A percentile compares a stretch with the other conserved stretches of the same genome.
phyloP scores from a whole-genome alignment of 2,329 filamentous ascomycete genomes.

The Aspergillus luchuensis region DNA sequence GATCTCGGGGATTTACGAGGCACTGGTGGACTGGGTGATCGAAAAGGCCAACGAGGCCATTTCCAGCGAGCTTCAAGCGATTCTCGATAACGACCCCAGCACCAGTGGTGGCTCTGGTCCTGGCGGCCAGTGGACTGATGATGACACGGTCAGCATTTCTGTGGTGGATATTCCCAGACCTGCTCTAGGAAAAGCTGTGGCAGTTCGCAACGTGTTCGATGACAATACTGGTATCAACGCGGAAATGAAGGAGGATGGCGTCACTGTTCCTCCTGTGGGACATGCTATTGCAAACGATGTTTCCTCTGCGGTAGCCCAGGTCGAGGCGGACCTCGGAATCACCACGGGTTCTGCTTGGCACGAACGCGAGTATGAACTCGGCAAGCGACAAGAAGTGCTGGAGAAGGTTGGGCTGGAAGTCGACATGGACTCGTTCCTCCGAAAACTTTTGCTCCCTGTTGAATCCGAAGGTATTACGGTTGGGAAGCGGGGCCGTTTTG shows the following conservation, averaged over 20 bases:
- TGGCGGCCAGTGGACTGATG: slow-evolving; percentile 67
- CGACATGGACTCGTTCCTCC: slow-evolving; percentile 80
- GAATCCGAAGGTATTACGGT: slow-evolving; percentile 77
- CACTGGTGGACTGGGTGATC: slow-evolving; percentile 93
- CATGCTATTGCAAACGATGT: slow-evolving; percentile 85
- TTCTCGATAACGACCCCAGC: slow-evolving; percentile 65
- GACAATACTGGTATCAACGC: slow-evolving; percentile 89
- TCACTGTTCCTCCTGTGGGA: slow-evolving; percentile 72
- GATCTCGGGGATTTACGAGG: slow-evolving; percentile 87
- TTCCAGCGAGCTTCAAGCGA: slow-evolving; percentile 68
- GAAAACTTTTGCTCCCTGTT: slow-evolving; percentile 76
- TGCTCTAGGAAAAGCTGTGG: slow-evolving; percentile 80
- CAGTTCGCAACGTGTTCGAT: slow-evolving; percentile 88
- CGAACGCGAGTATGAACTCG: slow-evolving; percentile 75
- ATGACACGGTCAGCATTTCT: slow-evolving; percentile 85
- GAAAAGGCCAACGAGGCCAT: slow-evolving; percentile 86
- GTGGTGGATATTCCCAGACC: slow-evolving; percentile 83
- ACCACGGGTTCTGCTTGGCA: slow-evolving; percentile 66
- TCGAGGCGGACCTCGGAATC: slow-evolving; percentile 77
- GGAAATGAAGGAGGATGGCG: slow-evolving; percentile 95
- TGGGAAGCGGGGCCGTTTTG: slow-evolving; percentile 75
- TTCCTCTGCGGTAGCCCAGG: slow-evolving; percentile 75
- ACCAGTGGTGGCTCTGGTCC: slow-evolving; percentile 58
- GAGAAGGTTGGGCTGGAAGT: slow-evolving; percentile 84
- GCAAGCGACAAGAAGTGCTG: slow-evolving; percentile 78